Evolutionary conservation across 345 rosid genomes (phyloP).

Genomic region (Eutrema heterophyllum): DNA sequence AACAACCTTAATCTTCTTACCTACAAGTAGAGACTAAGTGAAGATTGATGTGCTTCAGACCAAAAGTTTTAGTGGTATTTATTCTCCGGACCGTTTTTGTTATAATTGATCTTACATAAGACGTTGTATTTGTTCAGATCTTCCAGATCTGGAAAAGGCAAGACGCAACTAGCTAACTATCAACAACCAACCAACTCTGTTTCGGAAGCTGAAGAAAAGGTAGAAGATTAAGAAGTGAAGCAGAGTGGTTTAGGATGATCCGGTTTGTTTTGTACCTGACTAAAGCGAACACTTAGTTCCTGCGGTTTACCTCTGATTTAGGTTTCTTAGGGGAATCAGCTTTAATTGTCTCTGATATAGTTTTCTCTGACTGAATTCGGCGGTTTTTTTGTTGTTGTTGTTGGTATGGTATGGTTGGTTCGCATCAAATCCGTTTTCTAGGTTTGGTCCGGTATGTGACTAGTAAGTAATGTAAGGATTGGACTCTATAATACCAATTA

Average conservation of each 20-base stretch:
- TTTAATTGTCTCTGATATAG: background rate
- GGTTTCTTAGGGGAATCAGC: background rate
- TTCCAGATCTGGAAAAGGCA: constrained; percentile 96
- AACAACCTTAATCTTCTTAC: constrained; percentile 4
- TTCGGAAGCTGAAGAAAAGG: constrained; percentile 2
- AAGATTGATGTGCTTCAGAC: background rate
- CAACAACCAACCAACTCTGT: constrained; percentile 16
- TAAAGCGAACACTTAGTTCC: background rate
- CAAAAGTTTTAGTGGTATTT: background rate
- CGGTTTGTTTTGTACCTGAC: background rate
- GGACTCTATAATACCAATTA: background rate
- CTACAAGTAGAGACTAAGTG: background rate
- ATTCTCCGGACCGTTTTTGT: background rate
- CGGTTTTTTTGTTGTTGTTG: background rate
- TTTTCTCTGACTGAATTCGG: background rate
- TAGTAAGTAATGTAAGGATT: background rate
- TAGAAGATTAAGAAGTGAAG: constrained; percentile 1
- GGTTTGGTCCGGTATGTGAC: background rate
- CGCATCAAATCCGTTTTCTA: background rate
- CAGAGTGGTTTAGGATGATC: constrained; percentile 5
- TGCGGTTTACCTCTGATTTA: constrained; percentile 4
- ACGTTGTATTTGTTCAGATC: constrained; percentile 46
- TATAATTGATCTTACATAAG: background rate
- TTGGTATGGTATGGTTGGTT: background rate
- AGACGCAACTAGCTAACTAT: constrained; percentile 38